Percentiles rank a stretch among this genome's conserved stretches.
Conservation (phyloP, 306 rosid species). For the Castanospermum australe region DNA sequence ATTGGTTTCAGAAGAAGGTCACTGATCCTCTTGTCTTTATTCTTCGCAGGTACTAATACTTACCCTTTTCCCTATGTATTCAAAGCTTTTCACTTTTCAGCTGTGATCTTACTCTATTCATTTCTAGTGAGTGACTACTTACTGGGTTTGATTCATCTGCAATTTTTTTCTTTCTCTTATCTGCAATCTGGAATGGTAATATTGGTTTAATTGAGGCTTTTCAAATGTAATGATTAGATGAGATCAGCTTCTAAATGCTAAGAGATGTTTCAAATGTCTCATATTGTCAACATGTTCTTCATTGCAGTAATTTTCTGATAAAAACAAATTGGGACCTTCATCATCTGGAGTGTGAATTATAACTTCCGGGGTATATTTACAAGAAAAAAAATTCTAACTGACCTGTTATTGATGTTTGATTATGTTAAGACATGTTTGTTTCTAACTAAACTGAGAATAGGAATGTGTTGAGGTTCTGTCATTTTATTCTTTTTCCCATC, state of each 20-base stretch:
- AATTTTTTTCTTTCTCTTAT: neutral
- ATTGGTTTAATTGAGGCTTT: neutral
- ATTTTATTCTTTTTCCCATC: neutral
- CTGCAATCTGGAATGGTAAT: neutral
- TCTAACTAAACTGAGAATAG: neutral
- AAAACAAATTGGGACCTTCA: neutral
- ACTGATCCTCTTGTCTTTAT: conserved; percentile 69
- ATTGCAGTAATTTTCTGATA: neutral
- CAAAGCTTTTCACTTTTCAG: neutral
- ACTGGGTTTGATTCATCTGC: neutral
- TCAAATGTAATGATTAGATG: neutral
- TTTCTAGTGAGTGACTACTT: neutral
- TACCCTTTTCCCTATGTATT: too few relatives aligned
- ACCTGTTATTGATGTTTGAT: neutral
- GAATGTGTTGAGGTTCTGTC: neutral
- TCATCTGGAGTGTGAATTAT: neutral
- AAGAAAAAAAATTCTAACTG: neutral
- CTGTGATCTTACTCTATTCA: neutral
- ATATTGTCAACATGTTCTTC: neutral
- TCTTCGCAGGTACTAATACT: conserved; percentile 60
- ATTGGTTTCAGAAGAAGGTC: conserved; percentile 68
- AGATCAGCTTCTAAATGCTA: conserved; percentile 11
- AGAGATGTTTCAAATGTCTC: neutral
- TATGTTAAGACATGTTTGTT: neutral
- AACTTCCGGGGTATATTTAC: neutral